Evolutionary conservation across 139 green algal species (phyloP).

Genomic region (Tetraselmis chui): DNA sequence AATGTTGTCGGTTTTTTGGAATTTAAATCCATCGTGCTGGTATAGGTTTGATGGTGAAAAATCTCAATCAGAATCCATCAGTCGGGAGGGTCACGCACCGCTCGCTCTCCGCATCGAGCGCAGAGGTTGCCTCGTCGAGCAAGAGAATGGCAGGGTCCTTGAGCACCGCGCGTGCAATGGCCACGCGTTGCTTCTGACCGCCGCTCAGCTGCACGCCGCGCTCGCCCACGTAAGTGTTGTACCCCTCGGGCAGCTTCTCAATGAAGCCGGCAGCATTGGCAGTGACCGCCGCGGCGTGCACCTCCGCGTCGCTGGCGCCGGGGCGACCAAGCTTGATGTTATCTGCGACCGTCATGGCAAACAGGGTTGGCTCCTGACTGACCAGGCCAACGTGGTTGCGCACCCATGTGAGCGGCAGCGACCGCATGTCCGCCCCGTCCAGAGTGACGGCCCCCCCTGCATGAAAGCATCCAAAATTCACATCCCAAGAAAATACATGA

Average conservation of each 20-base stretch:
- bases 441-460: neutral
- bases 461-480: conserved; percentile 29
- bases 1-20: no score
- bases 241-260: conserved; percentile 41
- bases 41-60: no score
- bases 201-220: conserved; percentile 41
- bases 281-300: conserved; percentile 27
- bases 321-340: conserved; percentile 52
- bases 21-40: no score
- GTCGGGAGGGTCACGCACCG: neutral
- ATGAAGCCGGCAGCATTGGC: conserved; percentile 61
- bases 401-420: conserved; percentile 28
- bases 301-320: conserved; percentile 16
- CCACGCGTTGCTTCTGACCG: conserved; percentile 66
- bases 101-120: conserved; percentile 68
- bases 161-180: conserved; percentile 74
- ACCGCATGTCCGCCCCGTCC: conserved; percentile 22
- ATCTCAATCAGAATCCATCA: no score
- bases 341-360: conserved; percentile 46
- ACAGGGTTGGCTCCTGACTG: conserved; percentile 57
- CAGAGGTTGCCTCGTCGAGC: conserved; percentile 65
- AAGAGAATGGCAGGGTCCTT: conserved; percentile 63
- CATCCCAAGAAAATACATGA: neutral
- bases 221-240: conserved; percentile 35
- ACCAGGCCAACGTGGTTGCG: conserved; percentile 14